Evolutionary conservation across 306 rosid genomes (phyloP).

Genomic region (Gastrolobium villosum): DNA sequence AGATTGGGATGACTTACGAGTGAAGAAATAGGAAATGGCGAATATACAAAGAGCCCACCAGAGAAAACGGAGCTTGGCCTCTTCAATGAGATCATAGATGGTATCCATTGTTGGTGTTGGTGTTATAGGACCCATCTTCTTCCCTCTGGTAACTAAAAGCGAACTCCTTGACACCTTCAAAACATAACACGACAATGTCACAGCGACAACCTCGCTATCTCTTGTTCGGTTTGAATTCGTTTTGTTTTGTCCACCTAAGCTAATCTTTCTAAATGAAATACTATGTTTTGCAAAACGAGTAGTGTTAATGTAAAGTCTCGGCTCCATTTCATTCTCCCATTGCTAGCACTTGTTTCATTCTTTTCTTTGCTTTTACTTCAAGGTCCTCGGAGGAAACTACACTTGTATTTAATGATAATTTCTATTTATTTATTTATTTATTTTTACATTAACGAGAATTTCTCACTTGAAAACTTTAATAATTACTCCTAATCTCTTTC

Average conservation of each 20-base stretch:
- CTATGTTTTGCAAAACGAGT: background rate
- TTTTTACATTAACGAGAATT: too few relatives aligned
- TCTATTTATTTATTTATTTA: too few relatives aligned
- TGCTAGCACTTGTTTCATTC: too few relatives aligned
- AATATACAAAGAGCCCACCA: slow-evolving; percentile 97
- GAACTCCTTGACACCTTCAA: slow-evolving; percentile 43
- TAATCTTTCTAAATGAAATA: background rate
- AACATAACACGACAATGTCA: slow-evolving; percentile 34
- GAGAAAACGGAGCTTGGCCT: slow-evolving; percentile 81
- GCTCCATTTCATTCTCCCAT: too few relatives aligned
- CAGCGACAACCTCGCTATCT: slow-evolving; percentile 50
- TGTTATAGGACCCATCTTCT: slow-evolving; percentile 51
- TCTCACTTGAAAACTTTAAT: too few relatives aligned
- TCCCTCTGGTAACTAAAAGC: slow-evolving; percentile 44
- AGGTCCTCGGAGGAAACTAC: too few relatives aligned
- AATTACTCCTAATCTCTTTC: too few relatives aligned
- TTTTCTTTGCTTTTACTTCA: too few relatives aligned
- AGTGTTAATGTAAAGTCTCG: background rate
- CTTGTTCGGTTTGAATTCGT: slow-evolving; percentile 39
- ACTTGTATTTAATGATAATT: too few relatives aligned
- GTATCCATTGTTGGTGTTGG: slow-evolving; percentile 58
- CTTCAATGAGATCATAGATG: slow-evolving; percentile 88
- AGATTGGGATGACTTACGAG: slow-evolving; percentile 70
- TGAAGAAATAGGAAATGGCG: slow-evolving; percentile 81
- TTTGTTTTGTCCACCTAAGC: slow-evolving; percentile 40